Evolutionary conservation across 306 rosid genomes (phyloP).

Genomic region (Begonia peltatifolia): DNA sequence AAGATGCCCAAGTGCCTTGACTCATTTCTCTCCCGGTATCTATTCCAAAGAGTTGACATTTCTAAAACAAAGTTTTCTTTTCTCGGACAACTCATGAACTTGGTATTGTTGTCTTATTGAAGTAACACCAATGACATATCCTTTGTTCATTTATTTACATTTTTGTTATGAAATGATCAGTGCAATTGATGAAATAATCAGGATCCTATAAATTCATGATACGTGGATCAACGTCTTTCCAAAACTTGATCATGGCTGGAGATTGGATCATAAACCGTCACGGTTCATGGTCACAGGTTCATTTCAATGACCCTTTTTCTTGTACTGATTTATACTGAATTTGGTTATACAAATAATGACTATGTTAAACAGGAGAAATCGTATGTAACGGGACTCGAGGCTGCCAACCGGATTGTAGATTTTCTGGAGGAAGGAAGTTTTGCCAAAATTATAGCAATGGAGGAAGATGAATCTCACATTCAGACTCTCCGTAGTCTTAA

Average conservation of each 20-base stretch:
- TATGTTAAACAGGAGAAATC: slow-evolving; percentile 33
- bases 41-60: not conserved
- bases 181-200: not conserved
- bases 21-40: slow-evolving; percentile 51
- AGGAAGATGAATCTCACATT: slow-evolving; percentile 48
- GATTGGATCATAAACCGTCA: slow-evolving; percentile 52
- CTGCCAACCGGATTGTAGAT: slow-evolving; percentile 41
- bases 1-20: slow-evolving; percentile 29
- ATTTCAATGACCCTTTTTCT: not conserved
- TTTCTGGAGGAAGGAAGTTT: slow-evolving; percentile 41
- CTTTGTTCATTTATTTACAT: too few species aligned
- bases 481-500: slow-evolving; percentile 31
- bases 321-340: too few species aligned
- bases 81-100: too few species aligned
- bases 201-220: slow-evolving; percentile 42
- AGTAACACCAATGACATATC: too few species aligned
- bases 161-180: too few species aligned
- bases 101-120: too few species aligned
- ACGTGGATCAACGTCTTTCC: slow-evolving; percentile 33
- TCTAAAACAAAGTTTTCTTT: too few species aligned
- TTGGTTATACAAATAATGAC: not conserved
- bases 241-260: slow-evolving; percentile 49
- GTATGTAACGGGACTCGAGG: slow-evolving; percentile 45
- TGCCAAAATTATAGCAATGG: slow-evolving; percentile 30
- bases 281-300: slow-evolving; percentile 53